Evolutionary conservation across 345 rosid species (phyloP).

Genomic region (Zanthoxylum bungeanum): DNA sequence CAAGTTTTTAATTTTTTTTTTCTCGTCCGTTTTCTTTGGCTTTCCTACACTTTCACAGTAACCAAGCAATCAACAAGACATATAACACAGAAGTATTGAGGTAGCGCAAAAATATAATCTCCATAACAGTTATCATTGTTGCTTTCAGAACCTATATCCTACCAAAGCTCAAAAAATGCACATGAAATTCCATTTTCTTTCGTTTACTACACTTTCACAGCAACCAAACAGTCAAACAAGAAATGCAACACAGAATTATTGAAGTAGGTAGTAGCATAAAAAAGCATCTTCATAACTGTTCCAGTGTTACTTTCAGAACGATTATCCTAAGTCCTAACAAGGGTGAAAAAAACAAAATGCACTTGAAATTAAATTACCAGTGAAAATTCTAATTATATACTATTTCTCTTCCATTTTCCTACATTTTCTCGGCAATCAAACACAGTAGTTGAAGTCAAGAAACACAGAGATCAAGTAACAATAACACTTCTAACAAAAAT

Average conservation of each 20-base stretch:
- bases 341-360: too few relatives aligned
- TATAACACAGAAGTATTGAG: not conserved
- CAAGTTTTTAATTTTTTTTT: not conserved
- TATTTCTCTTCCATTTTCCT: conserved; percentile 1
- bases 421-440: conserved; percentile 14
- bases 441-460: not conserved
- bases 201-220: too few relatives aligned
- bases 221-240: too few relatives aligned
- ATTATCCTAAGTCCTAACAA: too few relatives aligned
- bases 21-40: not conserved
- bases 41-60: not conserved
- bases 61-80: not conserved
- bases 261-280: too few relatives aligned
- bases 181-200: too few relatives aligned
- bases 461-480: not conserved
- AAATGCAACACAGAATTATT: too few relatives aligned
- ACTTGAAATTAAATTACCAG: not conserved
- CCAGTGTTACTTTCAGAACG: too few relatives aligned
- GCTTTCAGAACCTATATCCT: not conserved
- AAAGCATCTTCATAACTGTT: too few relatives aligned
- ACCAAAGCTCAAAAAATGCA: not conserved
- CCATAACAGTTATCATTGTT: not conserved
- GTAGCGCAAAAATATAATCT: not conserved
- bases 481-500: not conserved
- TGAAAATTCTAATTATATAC: not conserved